Conservation (phyloP, 1,284 basidiomycete species). For the Trichosporon ovoides region DNA sequence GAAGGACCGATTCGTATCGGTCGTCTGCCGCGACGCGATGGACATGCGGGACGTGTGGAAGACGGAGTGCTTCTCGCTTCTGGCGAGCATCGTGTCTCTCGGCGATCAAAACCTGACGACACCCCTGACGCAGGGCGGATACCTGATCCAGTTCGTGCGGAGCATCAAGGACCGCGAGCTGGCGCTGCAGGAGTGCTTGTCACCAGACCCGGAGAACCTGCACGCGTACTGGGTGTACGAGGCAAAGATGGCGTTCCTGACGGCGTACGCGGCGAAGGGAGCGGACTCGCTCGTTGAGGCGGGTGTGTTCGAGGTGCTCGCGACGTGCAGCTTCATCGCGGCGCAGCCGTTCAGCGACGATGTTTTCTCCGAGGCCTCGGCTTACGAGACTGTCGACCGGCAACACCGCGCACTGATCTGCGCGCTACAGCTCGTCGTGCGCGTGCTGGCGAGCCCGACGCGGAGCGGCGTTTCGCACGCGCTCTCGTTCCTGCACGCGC, state of each 20-base stretch:
- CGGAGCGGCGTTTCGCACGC: constrained; percentile 36
- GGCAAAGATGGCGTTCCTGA: constrained; percentile 82
- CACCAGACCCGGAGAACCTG: constrained; percentile 83
- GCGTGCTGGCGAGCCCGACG: constrained; percentile 28
- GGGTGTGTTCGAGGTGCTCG: constrained; percentile 69
- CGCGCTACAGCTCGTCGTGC: constrained; percentile 34
- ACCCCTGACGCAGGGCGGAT: constrained; percentile 68
- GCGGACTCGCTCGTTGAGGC: constrained; percentile 80
- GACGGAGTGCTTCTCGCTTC: constrained; percentile 62
- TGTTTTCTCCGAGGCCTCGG: constrained; percentile 53
- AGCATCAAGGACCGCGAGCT: constrained; percentile 77
- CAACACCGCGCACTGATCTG: constrained; percentile 39
- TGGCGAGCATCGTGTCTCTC: constrained; percentile 56
- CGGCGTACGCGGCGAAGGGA: constrained; percentile 74
- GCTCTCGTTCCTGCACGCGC: constrained; percentile 51
- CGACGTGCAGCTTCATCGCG: constrained; percentile 81
- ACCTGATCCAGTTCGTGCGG: constrained; percentile 74
- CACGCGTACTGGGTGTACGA: constrained; percentile 94
- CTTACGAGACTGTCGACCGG: constrained; percentile 27
- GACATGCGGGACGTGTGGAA: constrained; percentile 96
- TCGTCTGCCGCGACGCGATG: constrained; percentile 83
- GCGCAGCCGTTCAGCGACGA: constrained; percentile 73
- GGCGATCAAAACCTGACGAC: constrained; percentile 56
- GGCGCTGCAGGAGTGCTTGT: constrained; percentile 71
- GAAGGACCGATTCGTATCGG: constrained; percentile 66